phyloP scores from a whole-genome alignment of 352 stramenopile genomes.

The Phytopythium ostracodes region DNA sequence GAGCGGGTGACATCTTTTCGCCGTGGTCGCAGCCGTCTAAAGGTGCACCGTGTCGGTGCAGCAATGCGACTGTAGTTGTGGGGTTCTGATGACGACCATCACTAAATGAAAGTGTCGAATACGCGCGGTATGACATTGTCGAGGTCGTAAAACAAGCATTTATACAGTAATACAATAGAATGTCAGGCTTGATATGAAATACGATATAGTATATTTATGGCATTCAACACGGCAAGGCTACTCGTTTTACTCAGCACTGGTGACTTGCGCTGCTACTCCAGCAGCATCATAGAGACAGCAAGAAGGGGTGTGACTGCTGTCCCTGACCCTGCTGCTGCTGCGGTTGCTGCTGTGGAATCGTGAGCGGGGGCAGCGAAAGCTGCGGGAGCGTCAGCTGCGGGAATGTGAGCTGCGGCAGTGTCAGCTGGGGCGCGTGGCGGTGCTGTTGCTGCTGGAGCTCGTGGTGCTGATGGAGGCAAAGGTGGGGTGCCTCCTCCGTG shows the following conservation, averaged over 20 bases:
- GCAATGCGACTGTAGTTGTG: too few relatives aligned
- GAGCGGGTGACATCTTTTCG: background rate
- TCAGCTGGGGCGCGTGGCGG: background rate
- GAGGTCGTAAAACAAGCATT: too few relatives aligned
- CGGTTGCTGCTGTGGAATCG: background rate
- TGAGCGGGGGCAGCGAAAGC: slow-evolving; percentile 2
- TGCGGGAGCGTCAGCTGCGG: slow-evolving; percentile 2
- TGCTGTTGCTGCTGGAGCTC: background rate
- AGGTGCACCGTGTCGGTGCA: too few relatives aligned
- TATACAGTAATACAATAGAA: too few relatives aligned
- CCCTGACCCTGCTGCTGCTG: background rate
- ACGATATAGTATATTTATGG: background rate
- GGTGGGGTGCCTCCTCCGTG: slow-evolving; percentile 19
- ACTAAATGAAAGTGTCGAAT: too few relatives aligned
- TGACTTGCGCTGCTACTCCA: background rate
- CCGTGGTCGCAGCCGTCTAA: background rate
- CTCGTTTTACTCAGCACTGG: background rate
- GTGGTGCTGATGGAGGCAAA: slow-evolving; percentile 1
- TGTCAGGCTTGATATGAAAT: too few relatives aligned
- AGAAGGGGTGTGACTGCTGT: background rate
- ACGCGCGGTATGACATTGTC: too few relatives aligned
- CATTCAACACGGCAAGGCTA: background rate
- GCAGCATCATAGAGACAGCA: slow-evolving; percentile 4
- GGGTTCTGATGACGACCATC: too few relatives aligned
- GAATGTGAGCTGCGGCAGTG: background rate